These are phyloP conservation scores for Lycium barbarum DNA, from an alignment of 257 asterid species.

Conservation along the genomic window DNA sequence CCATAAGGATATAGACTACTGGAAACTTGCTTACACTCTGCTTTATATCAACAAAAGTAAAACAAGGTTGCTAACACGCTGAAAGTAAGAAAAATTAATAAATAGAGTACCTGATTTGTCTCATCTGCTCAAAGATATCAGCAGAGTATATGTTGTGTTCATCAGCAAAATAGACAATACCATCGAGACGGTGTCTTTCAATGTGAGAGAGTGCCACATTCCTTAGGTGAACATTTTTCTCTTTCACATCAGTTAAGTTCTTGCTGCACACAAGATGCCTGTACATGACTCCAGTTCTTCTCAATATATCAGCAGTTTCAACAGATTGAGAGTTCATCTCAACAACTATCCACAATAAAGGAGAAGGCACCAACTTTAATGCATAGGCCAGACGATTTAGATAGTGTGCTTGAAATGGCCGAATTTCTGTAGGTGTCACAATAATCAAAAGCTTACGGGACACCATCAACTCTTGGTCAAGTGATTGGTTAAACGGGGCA, in stretches of 20 bases:
- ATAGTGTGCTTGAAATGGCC: slow-evolving; percentile 61
- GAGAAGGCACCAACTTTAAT: slow-evolving; percentile 57
- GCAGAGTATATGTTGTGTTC: slow-evolving; percentile 60
- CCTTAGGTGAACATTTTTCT: slow-evolving; percentile 51
- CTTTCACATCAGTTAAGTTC: slow-evolving; percentile 47
- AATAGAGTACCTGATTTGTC: slow-evolving; percentile 70
- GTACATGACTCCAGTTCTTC: slow-evolving; percentile 70
- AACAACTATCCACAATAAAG: slow-evolving; percentile 78
- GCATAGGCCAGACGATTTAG: slow-evolving; percentile 66
- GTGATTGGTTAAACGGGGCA: slow-evolving; percentile 34
- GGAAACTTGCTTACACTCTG: slow-evolving; percentile 1
- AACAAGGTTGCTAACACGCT: neutral
- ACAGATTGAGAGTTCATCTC: slow-evolving; percentile 74
- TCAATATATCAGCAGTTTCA: slow-evolving; percentile 67
- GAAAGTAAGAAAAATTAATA: neutral
- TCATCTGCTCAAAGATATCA: slow-evolving; percentile 68
- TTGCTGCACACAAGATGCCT: slow-evolving; percentile 69
- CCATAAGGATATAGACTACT: neutral
- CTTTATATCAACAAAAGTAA: slow-evolving; percentile 5
- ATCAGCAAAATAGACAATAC: slow-evolving; percentile 77
- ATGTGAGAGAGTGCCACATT: slow-evolving; percentile 78
- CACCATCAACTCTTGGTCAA: slow-evolving; percentile 35
- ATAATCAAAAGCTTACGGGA: slow-evolving; percentile 65
- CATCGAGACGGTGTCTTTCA: slow-evolving; percentile 74
- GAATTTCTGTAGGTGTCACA: slow-evolving; percentile 61